Evolutionary conservation across 2,329 filamentous ascomycete genomes (phyloP), one percentile per base, ranked within the genome.

Genomic region (Trichophyton verrucosum): DNA sequence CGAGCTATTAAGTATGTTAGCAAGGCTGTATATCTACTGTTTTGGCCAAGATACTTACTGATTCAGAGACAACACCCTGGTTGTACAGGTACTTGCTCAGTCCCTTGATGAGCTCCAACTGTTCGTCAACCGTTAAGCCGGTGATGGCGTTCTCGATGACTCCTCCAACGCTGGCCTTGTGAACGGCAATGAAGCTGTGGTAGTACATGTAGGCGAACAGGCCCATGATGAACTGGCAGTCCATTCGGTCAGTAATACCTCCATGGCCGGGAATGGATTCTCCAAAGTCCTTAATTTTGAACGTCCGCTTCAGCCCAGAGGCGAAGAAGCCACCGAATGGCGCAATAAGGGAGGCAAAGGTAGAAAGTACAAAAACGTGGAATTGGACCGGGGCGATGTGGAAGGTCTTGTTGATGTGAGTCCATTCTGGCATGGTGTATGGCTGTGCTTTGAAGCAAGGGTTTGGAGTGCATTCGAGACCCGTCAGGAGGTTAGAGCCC

Each of bases 171-270:
- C 81, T 90, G 44, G 88, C 85, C 74, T 92, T 90, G 79, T 96
- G 85, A 5, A 90, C 81, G 3, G 91, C 91, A 69, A 99, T 92
- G 74, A 99, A 99, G 70, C 88, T 94, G 74, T 96, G 91, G 77
- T 95, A 99, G 77, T 99, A 99, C 82, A 99, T 91, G 78, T 91
- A 97, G 15, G 92, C 85, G 70, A 99, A 97, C 76, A 96, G 94
- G 7, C 94, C 94, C 94, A 99, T 99, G 78, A 97, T 97, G 77
- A 99, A 99, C 72, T 99, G 94, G 74, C 94, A 99, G 72, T 99
- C 94, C 92, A 99, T 97, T 64, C 94, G 88, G 73, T 99, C 94
- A 15, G 94, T 99, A 78, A 99, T 97, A 67, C 94, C 94, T 63
- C 94, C 94, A 70, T 99, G 94, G 22, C 94, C 94, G 1, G 94